Percentiles rank a stretch among this genome's conserved stretches.
These are phyloP conservation scores for Chytriomyces sp. DNA, from an alignment of 192 early-diverging fungal species.

Conservation along the genomic window DNA sequence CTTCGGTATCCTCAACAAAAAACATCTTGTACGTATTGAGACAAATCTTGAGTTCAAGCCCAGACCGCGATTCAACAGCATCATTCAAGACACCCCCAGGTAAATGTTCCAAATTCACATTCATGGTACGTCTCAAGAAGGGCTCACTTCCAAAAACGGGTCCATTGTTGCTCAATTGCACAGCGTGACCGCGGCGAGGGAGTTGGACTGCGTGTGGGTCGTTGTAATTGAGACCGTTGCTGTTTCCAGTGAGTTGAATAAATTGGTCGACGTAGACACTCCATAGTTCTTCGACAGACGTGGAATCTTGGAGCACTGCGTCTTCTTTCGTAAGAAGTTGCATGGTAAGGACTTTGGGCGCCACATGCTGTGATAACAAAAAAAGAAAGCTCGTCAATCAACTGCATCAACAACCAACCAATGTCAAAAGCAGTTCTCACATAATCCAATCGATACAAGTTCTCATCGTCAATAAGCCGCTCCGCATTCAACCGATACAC, in stretches of 20 bases:
- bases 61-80: slow-evolving; percentile 72
- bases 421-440: slow-evolving; percentile 52
- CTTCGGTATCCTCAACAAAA: slow-evolving; percentile 93
- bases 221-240: slow-evolving; percentile 14
- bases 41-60: slow-evolving; percentile 95
- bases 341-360: slow-evolving; percentile 74
- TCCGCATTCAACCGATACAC: slow-evolving; percentile 59
- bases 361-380: slow-evolving; percentile 50
- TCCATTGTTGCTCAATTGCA: neutral
- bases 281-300: slow-evolving; percentile 91
- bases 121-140: slow-evolving; percentile 75
- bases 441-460: slow-evolving; percentile 81
- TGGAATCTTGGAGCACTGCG: slow-evolving; percentile 75
- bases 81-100: neutral
- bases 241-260: slow-evolving; percentile 78
- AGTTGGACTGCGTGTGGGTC: slow-evolving; percentile 39
- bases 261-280: slow-evolving; percentile 96
- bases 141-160: slow-evolving; percentile 50
- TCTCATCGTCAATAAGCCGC: slow-evolving; percentile 67
- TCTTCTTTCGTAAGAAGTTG: slow-evolving; percentile 92
- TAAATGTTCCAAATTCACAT: slow-evolving; percentile 20
- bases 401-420: neutral
- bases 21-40: slow-evolving; percentile 98
- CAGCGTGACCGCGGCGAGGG: neutral
- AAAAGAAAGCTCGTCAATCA: neutral